Evolutionary conservation across 352 stramenopile species (phyloP).

Genomic region (Aphanomyces astaci): DNA sequence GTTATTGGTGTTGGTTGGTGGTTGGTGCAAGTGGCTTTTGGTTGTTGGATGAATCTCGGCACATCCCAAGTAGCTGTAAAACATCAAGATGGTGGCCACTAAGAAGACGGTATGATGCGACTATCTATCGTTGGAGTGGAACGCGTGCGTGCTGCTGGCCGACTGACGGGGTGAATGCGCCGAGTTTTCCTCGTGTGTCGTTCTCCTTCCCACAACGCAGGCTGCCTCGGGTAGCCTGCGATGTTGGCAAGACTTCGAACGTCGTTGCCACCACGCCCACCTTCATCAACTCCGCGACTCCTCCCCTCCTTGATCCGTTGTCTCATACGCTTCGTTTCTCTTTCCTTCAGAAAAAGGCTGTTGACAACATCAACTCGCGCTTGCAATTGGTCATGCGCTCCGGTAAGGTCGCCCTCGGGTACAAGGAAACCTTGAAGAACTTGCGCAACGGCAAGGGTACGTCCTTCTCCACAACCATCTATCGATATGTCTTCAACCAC

Average conservation of each 20-base stretch:
- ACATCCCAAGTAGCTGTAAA: slow-evolving; percentile 39
- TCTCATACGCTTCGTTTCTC: slow-evolving; percentile 1
- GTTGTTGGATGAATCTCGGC: slow-evolving; percentile 2
- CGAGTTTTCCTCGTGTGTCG: too few species aligned
- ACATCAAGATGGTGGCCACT: slow-evolving; percentile 83
- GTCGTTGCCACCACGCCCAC: not conserved
- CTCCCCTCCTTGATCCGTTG: not conserved
- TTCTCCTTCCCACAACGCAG: too few species aligned
- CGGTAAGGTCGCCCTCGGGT: slow-evolving; percentile 97
- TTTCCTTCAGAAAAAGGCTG: slow-evolving; percentile 91
- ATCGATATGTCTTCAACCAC: not conserved
- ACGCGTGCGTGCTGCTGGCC: not conserved
- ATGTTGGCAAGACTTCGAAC: not conserved
- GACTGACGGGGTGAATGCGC: too few species aligned
- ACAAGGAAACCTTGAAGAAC: slow-evolving; percentile 98
- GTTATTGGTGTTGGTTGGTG: slow-evolving; percentile 6
- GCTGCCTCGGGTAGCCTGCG: too few species aligned
- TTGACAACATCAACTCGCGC: slow-evolving; percentile 99
- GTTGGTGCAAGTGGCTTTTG: slow-evolving; percentile 1
- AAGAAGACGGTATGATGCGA: slow-evolving; percentile 84
- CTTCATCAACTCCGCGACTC: not conserved
- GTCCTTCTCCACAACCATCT: slow-evolving; percentile 22
- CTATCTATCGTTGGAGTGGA: slow-evolving; percentile 26
- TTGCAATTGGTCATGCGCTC: slow-evolving; percentile 99
- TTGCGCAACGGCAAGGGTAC: slow-evolving; percentile 90